phyloP scores from a whole-genome alignment of 2,329 filamentous ascomycete genomes.

The Monilinia fructicola region DNA sequence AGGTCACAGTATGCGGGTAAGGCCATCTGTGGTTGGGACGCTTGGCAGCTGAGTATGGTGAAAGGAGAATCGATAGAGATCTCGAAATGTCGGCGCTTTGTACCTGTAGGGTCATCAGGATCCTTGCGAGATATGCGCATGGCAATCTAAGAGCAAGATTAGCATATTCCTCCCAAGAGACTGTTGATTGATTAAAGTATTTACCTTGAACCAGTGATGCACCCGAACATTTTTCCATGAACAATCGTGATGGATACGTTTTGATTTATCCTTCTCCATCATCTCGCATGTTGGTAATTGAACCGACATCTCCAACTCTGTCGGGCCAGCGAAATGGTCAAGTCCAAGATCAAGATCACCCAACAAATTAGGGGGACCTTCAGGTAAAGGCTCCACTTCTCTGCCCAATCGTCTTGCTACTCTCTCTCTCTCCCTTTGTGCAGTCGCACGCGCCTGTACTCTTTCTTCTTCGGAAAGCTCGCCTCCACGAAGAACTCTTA shows the following conservation, averaged over 20 bases:
- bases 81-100: conserved; percentile 69
- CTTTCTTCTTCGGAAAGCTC: conserved; percentile 57
- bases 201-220: conserved; percentile 76
- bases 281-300: conserved; percentile 69
- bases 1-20: conserved; percentile 67
- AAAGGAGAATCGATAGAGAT: conserved; percentile 78
- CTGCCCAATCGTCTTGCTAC: conserved; percentile 56
- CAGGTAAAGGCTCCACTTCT: conserved; percentile 37
- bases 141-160: conserved; percentile 57
- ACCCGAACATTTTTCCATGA: conserved; percentile 73
- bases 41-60: conserved; percentile 71
- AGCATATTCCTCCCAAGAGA: neutral
- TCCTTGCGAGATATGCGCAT: conserved; percentile 72
- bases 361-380: conserved; percentile 57
- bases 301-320: conserved; percentile 74
- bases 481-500: conserved; percentile 65
- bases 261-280: conserved; percentile 61
- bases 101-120: conserved; percentile 53
- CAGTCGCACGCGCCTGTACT: conserved; percentile 40
- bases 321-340: conserved; percentile 59
- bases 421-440: conserved; percentile 43
- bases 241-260: conserved; percentile 68
- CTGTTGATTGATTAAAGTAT: neutral
- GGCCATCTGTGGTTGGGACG: conserved; percentile 68
- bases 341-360: conserved; percentile 58